phyloP scores from a whole-genome alignment of 2,329 filamentous ascomycete species.

The Aspergillus texensis region DNA sequence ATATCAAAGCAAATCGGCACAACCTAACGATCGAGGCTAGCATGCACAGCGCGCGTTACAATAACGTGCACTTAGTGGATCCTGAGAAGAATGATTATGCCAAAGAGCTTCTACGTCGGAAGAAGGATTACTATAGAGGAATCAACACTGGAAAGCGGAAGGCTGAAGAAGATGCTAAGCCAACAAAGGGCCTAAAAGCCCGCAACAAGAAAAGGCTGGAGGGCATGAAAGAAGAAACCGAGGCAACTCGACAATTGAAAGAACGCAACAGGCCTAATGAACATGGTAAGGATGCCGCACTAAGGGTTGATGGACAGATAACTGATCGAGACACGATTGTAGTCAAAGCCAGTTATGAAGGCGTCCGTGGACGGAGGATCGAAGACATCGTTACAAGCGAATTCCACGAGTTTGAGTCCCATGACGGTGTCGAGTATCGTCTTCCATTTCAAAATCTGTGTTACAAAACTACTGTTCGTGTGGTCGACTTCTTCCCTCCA shows the following conservation, averaged over 20 bases:
- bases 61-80: constrained; percentile 58
- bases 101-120: constrained; percentile 64
- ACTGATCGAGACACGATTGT: constrained; percentile 15
- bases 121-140: constrained; percentile 62
- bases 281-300: constrained; percentile 39
- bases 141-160: constrained; percentile 40
- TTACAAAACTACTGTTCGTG: constrained; percentile 71
- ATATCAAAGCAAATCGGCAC: constrained; percentile 62
- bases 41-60: constrained; percentile 63
- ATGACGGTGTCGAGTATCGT: constrained; percentile 46
- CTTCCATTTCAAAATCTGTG: constrained; percentile 75
- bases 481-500: constrained; percentile 77
- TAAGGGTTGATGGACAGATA: constrained; percentile 1
- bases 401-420: constrained; percentile 49
- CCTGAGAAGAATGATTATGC: constrained; percentile 50
- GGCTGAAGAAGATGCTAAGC: constrained; percentile 23
- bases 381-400: constrained; percentile 54
- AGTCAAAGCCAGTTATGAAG: constrained; percentile 53
- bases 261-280: constrained; percentile 42
- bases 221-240: constrained; percentile 35
- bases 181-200: constrained; percentile 37
- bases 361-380: constrained; percentile 44
- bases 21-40: constrained; percentile 68
- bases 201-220: constrained; percentile 35
- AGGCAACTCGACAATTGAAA: constrained; percentile 23